A percentile compares a stretch with the other conserved stretches of the same genome.
phyloP scores from a whole-genome alignment of 2,329 filamentous ascomycete species.

The Nigrospora oryzae region DNA sequence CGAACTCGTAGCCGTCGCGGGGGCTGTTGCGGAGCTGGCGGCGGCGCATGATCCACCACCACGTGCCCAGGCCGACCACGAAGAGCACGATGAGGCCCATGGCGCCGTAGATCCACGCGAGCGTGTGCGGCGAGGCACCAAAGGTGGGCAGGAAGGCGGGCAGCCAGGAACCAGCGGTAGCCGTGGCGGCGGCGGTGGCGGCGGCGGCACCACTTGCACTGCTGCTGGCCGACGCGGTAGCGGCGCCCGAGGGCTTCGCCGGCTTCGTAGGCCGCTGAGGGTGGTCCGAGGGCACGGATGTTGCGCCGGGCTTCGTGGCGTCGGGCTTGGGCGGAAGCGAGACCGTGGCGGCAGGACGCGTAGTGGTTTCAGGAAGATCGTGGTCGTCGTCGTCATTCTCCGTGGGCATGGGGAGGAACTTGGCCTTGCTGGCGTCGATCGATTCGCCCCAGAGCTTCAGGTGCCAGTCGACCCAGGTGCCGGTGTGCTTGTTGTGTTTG shows the following conservation, averaged over 20 bases:
- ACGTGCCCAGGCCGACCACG: slow-evolving; percentile 70
- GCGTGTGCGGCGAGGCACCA: slow-evolving; percentile 76
- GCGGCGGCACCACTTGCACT: slow-evolving; percentile 19
- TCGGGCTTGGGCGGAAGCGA: slow-evolving; percentile 38
- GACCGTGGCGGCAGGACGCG: slow-evolving; percentile 52
- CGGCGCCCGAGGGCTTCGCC: slow-evolving; percentile 19
- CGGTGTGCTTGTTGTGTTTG: slow-evolving; percentile 64
- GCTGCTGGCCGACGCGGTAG: slow-evolving; percentile 14
- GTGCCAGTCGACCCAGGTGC: slow-evolving; percentile 84
- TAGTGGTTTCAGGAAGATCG: slow-evolving; percentile 56
- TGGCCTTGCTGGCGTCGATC: slow-evolving; percentile 66
- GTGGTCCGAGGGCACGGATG: slow-evolving; percentile 49
- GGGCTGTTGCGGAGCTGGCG: slow-evolving; percentile 66
- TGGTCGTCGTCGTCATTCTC: slow-evolving; percentile 80
- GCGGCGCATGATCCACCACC: slow-evolving; percentile 72
- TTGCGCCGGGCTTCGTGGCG: slow-evolving; percentile 26
- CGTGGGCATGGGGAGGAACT: slow-evolving; percentile 70
- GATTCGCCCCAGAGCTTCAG: slow-evolving; percentile 90
- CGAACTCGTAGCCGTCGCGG: slow-evolving; percentile 86
- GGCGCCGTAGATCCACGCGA: slow-evolving; percentile 89
- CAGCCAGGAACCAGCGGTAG: slow-evolving; percentile 54
- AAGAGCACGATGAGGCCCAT: slow-evolving; percentile 79
- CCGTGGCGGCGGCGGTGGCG: slow-evolving; percentile 22
- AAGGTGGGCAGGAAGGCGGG: slow-evolving; percentile 88
- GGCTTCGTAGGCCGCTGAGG: slow-evolving; percentile 53